These are phyloP conservation scores for Hyphopichia fennica DNA, from an alignment of 1,139 yeast genomes.

Conservation along the genomic window DNA sequence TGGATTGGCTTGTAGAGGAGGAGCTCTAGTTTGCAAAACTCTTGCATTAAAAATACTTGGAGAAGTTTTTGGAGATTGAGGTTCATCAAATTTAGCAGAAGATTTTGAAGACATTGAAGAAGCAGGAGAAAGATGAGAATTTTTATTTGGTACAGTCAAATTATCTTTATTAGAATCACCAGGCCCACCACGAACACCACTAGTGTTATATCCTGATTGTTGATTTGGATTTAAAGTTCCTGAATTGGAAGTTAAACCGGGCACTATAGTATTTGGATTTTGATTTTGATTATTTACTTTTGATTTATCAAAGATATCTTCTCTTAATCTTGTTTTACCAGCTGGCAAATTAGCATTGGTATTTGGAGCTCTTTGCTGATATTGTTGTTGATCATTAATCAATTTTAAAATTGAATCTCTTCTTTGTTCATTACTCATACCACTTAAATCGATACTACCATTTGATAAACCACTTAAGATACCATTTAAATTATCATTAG, in stretches of 20 bases:
- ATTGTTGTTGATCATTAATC: constrained; percentile 31
- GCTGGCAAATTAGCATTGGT: constrained; percentile 6
- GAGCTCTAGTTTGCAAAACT: constrained; percentile 8
- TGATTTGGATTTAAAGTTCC: neutral
- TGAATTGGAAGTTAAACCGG: neutral
- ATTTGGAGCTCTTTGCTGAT: constrained; percentile 15
- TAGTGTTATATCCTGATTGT: neutral
- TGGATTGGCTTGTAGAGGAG: constrained; percentile 3
- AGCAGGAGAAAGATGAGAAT: constrained; percentile 27
- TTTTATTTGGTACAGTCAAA: constrained; percentile 10
- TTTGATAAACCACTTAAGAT: constrained; percentile 38
- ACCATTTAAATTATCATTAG: constrained; percentile 35
- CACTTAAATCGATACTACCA: constrained; percentile 41
- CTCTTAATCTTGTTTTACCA: constrained; percentile 28
- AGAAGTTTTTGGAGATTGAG: constrained; percentile 46
- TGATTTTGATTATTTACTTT: neutral
- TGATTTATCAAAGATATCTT: constrained; percentile 41
- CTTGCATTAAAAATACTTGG: constrained; percentile 24
- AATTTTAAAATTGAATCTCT: constrained; percentile 43
- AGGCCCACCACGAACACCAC: neutral
- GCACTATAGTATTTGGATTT: neutral
- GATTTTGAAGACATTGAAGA: constrained; percentile 38
- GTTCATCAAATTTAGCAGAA: constrained; percentile 33
- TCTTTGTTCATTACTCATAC: constrained; percentile 44
- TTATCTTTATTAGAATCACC: constrained; percentile 7